Evolutionary conservation across 2,329 filamentous ascomycete species (phyloP).

Genomic region (Lachnellula suecica): DNA sequence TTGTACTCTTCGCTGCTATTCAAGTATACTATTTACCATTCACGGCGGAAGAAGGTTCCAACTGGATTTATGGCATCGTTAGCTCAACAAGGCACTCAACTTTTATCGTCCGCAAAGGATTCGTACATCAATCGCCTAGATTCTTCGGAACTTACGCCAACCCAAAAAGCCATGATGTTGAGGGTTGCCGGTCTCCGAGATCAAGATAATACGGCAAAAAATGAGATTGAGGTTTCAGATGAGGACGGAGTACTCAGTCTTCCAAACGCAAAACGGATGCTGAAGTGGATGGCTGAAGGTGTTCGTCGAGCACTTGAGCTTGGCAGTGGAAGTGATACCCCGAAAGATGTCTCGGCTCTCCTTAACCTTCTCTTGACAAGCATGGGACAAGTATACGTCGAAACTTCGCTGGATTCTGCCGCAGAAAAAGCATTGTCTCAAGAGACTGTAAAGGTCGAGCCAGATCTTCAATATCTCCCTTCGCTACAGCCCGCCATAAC

Average conservation of each 20-base stretch:
- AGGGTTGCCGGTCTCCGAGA: slow-evolving; percentile 81
- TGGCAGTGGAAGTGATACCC: slow-evolving; percentile 82
- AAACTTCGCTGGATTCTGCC: slow-evolving; percentile 67
- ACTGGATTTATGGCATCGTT: slow-evolving; percentile 92
- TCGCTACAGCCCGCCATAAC: slow-evolving; percentile 79
- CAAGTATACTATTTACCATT: slow-evolving; percentile 96
- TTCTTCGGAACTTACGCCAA: slow-evolving; percentile 81
- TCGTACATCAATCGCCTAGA: slow-evolving; percentile 88
- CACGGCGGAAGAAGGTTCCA: slow-evolving; percentile 79
- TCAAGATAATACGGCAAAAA: slow-evolving; percentile 67
- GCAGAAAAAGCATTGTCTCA: slow-evolving; percentile 72
- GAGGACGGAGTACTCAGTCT: slow-evolving; percentile 83
- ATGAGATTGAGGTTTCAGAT: slow-evolving; percentile 87
- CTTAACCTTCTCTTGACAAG: slow-evolving; percentile 80
- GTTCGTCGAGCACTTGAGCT: slow-evolving; percentile 89
- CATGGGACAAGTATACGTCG: slow-evolving; percentile 81
- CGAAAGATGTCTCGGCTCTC: slow-evolving; percentile 87
- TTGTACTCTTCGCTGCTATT: slow-evolving; percentile 89
- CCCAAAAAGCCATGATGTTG: slow-evolving; percentile 88
- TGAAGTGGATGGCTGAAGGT: slow-evolving; percentile 95
- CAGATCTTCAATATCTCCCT: slow-evolving; percentile 81
- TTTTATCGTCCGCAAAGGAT: slow-evolving; percentile 85
- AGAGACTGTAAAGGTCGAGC: slow-evolving; percentile 79
- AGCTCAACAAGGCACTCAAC: slow-evolving; percentile 84
- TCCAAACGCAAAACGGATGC: slow-evolving; percentile 92